These are phyloP conservation scores for Chaetoceros muelleri DNA, from an alignment of 108 stramenopile species.

Conservation along the genomic window DNA sequence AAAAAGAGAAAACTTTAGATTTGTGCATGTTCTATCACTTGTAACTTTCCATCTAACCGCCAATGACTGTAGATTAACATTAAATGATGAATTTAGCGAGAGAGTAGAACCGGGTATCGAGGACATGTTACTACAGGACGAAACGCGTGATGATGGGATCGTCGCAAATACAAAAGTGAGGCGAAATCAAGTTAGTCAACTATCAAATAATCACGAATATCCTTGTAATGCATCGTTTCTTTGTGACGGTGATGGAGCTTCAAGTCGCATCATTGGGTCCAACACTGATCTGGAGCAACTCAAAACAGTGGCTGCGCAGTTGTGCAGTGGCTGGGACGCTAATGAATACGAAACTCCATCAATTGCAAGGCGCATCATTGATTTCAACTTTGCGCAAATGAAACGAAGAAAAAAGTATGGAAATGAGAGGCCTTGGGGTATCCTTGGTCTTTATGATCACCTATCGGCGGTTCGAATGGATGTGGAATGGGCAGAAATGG, in stretches of 20 bases:
- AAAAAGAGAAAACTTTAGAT: too few relatives aligned
- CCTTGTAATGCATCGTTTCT: neutral
- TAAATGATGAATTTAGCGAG: too few relatives aligned
- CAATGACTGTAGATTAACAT: too few relatives aligned
- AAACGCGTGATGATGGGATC: neutral
- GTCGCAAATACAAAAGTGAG: neutral
- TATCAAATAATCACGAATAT: neutral
- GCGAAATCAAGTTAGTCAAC: neutral
- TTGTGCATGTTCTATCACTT: too few relatives aligned
- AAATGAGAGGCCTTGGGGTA: slow-evolving; percentile 63
- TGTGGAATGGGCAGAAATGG: slow-evolving; percentile 89
- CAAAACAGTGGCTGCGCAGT: neutral
- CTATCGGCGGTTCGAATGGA: slow-evolving; percentile 55
- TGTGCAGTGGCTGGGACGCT: neutral
- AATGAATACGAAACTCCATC: neutral
- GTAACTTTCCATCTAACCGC: too few relatives aligned
- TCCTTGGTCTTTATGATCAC: slow-evolving; percentile 76
- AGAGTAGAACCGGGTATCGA: too few relatives aligned
- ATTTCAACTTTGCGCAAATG: slow-evolving; percentile 74
- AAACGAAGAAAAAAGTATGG: slow-evolving; percentile 72
- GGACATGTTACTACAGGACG: neutral
- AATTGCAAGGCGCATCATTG: slow-evolving; percentile 36
- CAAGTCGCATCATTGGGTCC: neutral
- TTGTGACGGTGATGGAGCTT: neutral
- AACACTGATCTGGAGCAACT: neutral